Percentiles rank a stretch among this genome's conserved stretches.
Conservation (phyloP, 192 early-diverging fungal genomes). For the Linnemannia exigua region DNA sequence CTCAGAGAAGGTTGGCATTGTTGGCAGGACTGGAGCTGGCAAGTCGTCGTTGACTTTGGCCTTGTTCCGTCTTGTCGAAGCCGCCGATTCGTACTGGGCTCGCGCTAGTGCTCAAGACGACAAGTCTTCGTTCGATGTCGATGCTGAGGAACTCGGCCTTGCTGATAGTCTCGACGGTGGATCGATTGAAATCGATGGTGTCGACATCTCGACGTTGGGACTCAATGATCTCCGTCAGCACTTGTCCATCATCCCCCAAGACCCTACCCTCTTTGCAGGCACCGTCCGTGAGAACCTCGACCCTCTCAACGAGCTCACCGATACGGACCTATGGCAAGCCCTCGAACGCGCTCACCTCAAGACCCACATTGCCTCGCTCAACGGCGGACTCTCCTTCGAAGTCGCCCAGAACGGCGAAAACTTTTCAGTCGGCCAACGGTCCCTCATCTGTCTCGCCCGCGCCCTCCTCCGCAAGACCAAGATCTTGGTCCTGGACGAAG, state of each 20-base stretch:
- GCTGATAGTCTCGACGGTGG: slow-evolving; percentile 55
- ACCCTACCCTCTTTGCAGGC: slow-evolving; percentile 76
- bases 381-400: slow-evolving; percentile 40
- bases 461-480: slow-evolving; percentile 70
- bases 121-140: not conserved
- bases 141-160: not conserved
- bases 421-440: slow-evolving; percentile 68
- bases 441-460: slow-evolving; percentile 67
- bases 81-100: slow-evolving; percentile 41
- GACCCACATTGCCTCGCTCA: slow-evolving; percentile 40
- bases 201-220: slow-evolving; percentile 75
- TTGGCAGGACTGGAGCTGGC: slow-evolving; percentile 59
- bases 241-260: slow-evolving; percentile 90
- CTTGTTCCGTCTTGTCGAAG: slow-evolving; percentile 62
- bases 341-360: slow-evolving; percentile 65
- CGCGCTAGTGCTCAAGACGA: slow-evolving; percentile 19
- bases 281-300: slow-evolving; percentile 82
- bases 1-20: slow-evolving; percentile 53
- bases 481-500: slow-evolving; percentile 62
- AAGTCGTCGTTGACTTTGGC: slow-evolving; percentile 66
- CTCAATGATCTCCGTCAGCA: slow-evolving; percentile 72
- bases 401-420: slow-evolving; percentile 64
- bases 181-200: slow-evolving; percentile 80
- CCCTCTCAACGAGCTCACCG: slow-evolving; percentile 68
- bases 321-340: slow-evolving; percentile 75